These are phyloP conservation scores for Acer saccharum DNA, from an alignment of 345 rosid genomes.

Conservation along the genomic window DNA sequence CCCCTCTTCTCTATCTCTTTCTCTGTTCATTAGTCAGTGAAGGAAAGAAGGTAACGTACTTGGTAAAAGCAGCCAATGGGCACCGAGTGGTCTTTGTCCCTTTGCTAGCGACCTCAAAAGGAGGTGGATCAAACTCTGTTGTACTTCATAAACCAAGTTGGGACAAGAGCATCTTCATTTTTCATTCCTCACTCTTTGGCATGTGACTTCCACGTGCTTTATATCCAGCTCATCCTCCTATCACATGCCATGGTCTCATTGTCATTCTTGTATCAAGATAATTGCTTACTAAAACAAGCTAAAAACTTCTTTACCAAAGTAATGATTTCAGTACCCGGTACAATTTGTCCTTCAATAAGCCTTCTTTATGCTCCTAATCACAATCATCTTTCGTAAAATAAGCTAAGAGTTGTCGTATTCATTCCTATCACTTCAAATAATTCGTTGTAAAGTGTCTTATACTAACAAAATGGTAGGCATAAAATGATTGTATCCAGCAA, in stretches of 20 bases:
- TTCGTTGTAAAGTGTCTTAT: neutral
- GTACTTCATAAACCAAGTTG: conserved; percentile 18
- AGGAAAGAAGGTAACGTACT: conserved; percentile 15
- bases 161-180: conserved; percentile 17
- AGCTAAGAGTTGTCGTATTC: neutral
- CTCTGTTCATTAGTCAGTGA: conserved; percentile 13
- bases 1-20: neutral
- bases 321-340: neutral
- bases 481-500: neutral
- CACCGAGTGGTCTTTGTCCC: conserved; percentile 21
- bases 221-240: neutral
- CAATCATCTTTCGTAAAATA: neutral
- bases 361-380: conserved; percentile 3
- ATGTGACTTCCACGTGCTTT: conserved; percentile 33
- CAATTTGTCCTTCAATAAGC: conserved; percentile 4
- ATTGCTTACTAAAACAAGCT: neutral
- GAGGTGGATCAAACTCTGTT: conserved; percentile 22
- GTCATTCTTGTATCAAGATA: conserved; percentile 10
- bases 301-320: neutral
- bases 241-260: conserved; percentile 21
- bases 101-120: conserved; percentile 18
- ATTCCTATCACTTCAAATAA: neutral
- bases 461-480: conserved; percentile 1
- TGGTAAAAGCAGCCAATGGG: conserved; percentile 21
- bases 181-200: conserved; percentile 20